Base-by-base conservation (phyloP, 768 basidiomycete species). In the Albatrellus ellisii region DNA sequence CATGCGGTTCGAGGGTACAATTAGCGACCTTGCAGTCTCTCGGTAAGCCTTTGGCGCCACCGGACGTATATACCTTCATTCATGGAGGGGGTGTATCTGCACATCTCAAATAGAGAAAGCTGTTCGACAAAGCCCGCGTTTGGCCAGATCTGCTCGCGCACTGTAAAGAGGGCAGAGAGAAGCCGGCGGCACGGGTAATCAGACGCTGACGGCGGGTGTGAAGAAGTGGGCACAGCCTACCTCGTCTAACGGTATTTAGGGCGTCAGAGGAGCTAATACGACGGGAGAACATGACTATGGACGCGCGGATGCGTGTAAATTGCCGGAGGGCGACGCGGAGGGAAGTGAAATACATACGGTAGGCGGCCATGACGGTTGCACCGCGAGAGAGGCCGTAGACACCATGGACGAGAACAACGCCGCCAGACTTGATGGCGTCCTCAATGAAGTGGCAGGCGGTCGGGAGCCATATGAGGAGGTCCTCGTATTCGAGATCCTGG, bases 401-500 rank as follows among this genome's bases (percentile, higher is more conserved):
- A 6, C 50, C 50, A 39, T 51, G 50, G 14, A 51, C 48, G 24
- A 52, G 50, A 37, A 52, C 47, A 3, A 52, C 44, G 21, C 52
- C 52, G 21, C 52, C 52, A 35, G 42, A 27, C 20, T 22, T 31
- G 32, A 52, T 41, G 12, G 52, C 52, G 22, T 52, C 42, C 15
- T 52, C 46, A 9, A 52, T 52, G 15, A 52, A 52, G n/a, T 41
- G 46, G 40, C 52, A 52, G n/a, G 44, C 32, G 14, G 33, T 33
- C 4, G 52, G 50, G 42, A 52, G 42, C 46, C 45, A 46, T n/a
- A 52, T 52, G 32, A 52, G 52, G 9, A 52, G 41, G 21, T 52
- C 47, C 17, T 43, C 52, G 18, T 49, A 28, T 18, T 43, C 42
- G 27, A 29, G 14, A 21, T 52, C 52, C n/a, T 52, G 42, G 24